Base-by-base conservation (phyloP, 2,329 filamentous ascomycete species). In the Xylariaceae sp. region DNA sequence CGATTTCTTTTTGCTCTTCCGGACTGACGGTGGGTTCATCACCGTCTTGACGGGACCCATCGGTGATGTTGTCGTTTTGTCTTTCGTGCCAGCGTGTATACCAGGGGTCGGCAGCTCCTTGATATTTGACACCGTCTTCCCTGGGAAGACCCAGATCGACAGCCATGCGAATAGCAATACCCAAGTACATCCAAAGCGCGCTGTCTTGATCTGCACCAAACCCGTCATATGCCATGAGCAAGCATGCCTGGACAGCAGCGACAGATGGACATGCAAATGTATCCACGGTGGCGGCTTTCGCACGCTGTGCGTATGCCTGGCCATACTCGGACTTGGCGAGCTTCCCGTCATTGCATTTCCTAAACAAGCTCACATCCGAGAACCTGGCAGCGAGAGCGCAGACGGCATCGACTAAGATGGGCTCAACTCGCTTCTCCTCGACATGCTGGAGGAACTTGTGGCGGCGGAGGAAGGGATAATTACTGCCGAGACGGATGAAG, bases 171-270 rank as follows among this genome's bases (percentile, higher is more conserved):
- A 96, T 96, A 0, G 91, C 88, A 55, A 93, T 87, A 0, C 91
- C 92, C 1, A 96, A 79, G 70, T 95, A 96, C 90, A 96, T 95
- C 91, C 92, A 96, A 5, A 96, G 74, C 0, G 90, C 90, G 71
- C 90, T 95, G 69, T 96, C 92, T 67, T 92, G 89, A 65, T 90
- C 90, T 9, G 89, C 89, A 1, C 91, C 92, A 66, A 96, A 96
- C 49, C 92, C 88, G 66, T 95, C 90, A 69, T 96, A 96, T 0
- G 90, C 91, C 74, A 96, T 83, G 34, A 96, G 76, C 9, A 96
- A 75, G 53, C 88, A 92, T 0, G 91, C 90, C 68, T 96, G 92
- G 0, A 94, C 89, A 8, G 90, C 90, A 23, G 88, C 88, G 1
- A 95, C 86, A 1, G 87, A 91, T 0, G 91, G 91, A 62, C 88